Percentiles rank a stretch among this genome's conserved stretches.
phyloP scores from a whole-genome alignment of 108 stramenopile genomes.

The Nitzschia putrida region DNA sequence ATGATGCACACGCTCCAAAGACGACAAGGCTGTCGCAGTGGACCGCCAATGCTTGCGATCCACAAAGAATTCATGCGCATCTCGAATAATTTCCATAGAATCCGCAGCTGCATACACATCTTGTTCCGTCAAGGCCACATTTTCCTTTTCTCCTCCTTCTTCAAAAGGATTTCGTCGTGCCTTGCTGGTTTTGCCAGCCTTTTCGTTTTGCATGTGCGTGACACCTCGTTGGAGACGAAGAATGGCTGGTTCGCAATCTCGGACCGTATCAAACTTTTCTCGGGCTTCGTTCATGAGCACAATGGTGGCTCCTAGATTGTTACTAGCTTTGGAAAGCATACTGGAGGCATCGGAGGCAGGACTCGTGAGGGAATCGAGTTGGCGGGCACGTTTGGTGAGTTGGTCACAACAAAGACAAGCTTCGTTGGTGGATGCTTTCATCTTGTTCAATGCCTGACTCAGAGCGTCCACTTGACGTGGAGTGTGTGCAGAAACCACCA shows the following conservation, averaged over 20 bases:
- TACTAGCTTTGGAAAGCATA: constrained; percentile 54
- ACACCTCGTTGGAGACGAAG: constrained; percentile 67
- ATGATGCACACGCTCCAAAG: constrained; percentile 72
- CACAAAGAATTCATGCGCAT: constrained; percentile 79
- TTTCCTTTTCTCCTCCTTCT: constrained; percentile 14
- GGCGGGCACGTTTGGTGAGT: constrained; percentile 65
- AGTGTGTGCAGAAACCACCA: constrained; percentile 35
- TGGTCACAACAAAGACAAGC: constrained; percentile 63
- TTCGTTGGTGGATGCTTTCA: constrained; percentile 56
- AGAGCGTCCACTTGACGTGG: constrained; percentile 52
- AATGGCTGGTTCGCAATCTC: constrained; percentile 78
- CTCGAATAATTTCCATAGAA: constrained; percentile 82
- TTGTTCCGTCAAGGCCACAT: constrained; percentile 64
- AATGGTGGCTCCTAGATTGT: constrained; percentile 65
- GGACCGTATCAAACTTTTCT: constrained; percentile 84
- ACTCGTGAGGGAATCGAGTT: constrained; percentile 76
- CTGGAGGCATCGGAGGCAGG: constrained; percentile 80
- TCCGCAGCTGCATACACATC: constrained; percentile 87
- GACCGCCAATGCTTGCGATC: constrained; percentile 66
- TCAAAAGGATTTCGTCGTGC: constrained; percentile 31
- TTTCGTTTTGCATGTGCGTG: constrained; percentile 49
- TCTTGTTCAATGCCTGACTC: constrained; percentile 44
- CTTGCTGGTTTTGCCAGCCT: constrained; percentile 35
- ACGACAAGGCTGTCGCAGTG: constrained; percentile 47
- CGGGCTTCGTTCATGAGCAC: constrained; percentile 69